Conservation (phyloP, 192 early-diverging fungal species). For the Gryganskiella cystojenkinii region DNA sequence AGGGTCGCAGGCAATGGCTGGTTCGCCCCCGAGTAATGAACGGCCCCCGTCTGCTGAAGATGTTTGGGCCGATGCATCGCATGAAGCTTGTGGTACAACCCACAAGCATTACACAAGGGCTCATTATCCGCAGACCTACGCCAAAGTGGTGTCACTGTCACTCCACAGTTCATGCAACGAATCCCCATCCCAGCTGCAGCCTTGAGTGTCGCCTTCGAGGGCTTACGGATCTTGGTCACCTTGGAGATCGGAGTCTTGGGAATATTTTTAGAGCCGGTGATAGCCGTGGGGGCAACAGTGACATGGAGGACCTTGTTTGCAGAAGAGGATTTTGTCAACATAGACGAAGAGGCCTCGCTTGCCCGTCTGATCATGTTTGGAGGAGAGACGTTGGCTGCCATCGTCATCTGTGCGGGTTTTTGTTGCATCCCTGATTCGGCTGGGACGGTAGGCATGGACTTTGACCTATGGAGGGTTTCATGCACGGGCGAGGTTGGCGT, state of each 20-base stretch:
- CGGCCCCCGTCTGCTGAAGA: slow-evolving; percentile 21
- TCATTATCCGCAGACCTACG: slow-evolving; percentile 88
- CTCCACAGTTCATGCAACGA: slow-evolving; percentile 74
- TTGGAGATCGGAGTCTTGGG: no score
- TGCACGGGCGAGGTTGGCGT: no score
- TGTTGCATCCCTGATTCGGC: no score
- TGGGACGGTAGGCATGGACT: no score
- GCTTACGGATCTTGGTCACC: slow-evolving; percentile 43
- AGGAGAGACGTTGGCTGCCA: no score
- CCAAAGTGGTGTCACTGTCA: slow-evolving; percentile 94
- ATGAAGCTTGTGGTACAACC: slow-evolving; percentile 73
- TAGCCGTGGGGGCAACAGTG: slow-evolving; percentile 21
- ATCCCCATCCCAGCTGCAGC: slow-evolving; percentile 33
- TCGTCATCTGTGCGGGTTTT: no score
- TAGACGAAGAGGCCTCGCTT: not conserved
- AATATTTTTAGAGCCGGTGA: no score
- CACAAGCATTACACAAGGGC: slow-evolving; percentile 96
- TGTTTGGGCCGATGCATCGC: slow-evolving; percentile 39
- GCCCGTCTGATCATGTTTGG: no score
- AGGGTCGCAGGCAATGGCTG: not conserved
- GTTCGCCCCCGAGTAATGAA: not conserved
- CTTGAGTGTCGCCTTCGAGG: slow-evolving; percentile 30
- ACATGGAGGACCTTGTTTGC: no score
- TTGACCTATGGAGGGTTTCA: no score
- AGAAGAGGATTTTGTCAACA: not conserved